Conservation (phyloP, 345 rosid species). For the Limnanthes douglasii region DNA sequence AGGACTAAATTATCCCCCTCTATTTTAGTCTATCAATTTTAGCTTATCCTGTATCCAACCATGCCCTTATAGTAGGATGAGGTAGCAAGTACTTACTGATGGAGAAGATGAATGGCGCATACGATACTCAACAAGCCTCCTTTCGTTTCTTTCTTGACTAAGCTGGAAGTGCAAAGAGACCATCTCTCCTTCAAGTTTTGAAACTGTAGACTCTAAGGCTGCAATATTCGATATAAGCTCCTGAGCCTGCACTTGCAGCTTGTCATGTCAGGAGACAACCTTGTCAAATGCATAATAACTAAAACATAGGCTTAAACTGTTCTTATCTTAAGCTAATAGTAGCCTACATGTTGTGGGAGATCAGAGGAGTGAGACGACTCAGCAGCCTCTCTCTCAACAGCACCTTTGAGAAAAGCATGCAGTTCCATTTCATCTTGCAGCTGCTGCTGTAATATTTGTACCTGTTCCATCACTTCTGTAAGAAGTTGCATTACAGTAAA, state of each 20-base stretch:
- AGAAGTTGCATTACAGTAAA: neutral
- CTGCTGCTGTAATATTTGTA: slow-evolving; percentile 44
- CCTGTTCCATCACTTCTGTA: slow-evolving; percentile 28
- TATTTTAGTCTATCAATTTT: too few relatives aligned
- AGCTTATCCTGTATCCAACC: too few relatives aligned
- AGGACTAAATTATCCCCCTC: too few relatives aligned
- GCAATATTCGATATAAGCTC: slow-evolving; percentile 52
- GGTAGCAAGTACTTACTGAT: slow-evolving; percentile 31
- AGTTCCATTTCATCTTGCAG: slow-evolving; percentile 58
- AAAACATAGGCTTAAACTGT: neutral
- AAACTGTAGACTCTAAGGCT: slow-evolving; percentile 45
- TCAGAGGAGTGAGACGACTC: slow-evolving; percentile 25
- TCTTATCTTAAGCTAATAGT: slow-evolving; percentile 2
- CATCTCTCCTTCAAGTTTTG: slow-evolving; percentile 72
- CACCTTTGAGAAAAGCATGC: slow-evolving; percentile 42
- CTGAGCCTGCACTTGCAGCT: slow-evolving; percentile 31
- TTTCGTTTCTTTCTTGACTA: slow-evolving; percentile 86
- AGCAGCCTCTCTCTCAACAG: slow-evolving; percentile 33
- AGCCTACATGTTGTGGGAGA: slow-evolving; percentile 48
- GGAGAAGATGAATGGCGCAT: slow-evolving; percentile 42
- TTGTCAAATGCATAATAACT: neutral
- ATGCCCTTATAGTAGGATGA: too few relatives aligned
- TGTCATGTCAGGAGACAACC: neutral
- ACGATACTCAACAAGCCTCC: slow-evolving; percentile 70
- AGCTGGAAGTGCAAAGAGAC: slow-evolving; percentile 79